Conservation (phyloP, 805 yeast genomes). For the Lipomyces kockii region DNA sequence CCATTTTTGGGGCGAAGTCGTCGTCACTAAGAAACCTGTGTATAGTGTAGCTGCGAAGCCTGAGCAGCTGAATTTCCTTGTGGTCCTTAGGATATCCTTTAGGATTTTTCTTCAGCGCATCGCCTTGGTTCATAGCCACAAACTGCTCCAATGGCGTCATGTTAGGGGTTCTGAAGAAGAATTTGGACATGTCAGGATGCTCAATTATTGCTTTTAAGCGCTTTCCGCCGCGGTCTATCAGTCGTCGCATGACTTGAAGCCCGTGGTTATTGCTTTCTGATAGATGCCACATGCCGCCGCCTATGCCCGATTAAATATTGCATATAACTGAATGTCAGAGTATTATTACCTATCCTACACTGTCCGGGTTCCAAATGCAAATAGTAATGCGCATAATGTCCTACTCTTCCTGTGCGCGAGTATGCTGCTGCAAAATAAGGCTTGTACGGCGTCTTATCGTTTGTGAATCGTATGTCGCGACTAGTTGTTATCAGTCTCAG, state of each 20-base stretch:
- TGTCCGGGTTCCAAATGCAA: slow-evolving; percentile 36
- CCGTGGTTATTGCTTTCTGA: slow-evolving; percentile 28
- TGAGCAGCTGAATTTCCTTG: slow-evolving; percentile 30
- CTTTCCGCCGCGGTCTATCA: slow-evolving; percentile 31
- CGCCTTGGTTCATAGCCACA: slow-evolving; percentile 35
- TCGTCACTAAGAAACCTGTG: slow-evolving; percentile 16
- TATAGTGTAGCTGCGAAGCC: slow-evolving; percentile 34
- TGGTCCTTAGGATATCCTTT: slow-evolving; percentile 37
- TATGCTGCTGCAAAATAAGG: slow-evolving; percentile 38
- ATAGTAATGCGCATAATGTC: slow-evolving; percentile 38
- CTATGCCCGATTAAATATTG: neutral
- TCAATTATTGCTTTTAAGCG: slow-evolving; percentile 27
- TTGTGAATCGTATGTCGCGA: slow-evolving; percentile 36
- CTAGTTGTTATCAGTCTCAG: slow-evolving; percentile 1
- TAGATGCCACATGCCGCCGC: slow-evolving; percentile 36
- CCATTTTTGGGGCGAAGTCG: slow-evolving; percentile 20
- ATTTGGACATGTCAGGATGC: slow-evolving; percentile 15
- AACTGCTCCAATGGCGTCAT: slow-evolving; percentile 29
- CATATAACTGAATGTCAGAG: neutral
- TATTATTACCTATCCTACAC: slow-evolving; percentile 17
- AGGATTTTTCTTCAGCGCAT: slow-evolving; percentile 36
- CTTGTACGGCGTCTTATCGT: slow-evolving; percentile 39
- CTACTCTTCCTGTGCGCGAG: slow-evolving; percentile 37
- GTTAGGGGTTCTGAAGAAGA: slow-evolving; percentile 15
- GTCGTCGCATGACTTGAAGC: slow-evolving; percentile 24